Base-by-base conservation (phyloP, 192 early-diverging fungal genomes). In the Anaeromyces robustus region DNA sequence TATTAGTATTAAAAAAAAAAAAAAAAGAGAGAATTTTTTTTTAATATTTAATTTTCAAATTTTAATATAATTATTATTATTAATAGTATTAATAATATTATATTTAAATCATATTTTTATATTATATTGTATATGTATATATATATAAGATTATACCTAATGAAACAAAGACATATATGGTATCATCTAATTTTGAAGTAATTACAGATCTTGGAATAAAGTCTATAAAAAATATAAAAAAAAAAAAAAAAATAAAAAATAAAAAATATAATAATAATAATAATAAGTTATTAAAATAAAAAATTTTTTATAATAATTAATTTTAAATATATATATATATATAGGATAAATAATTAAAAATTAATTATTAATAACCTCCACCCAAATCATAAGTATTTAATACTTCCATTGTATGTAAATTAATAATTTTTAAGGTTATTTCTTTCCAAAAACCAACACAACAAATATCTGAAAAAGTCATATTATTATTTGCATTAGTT, bases 401-500 rank as follows among this genome's bases (percentile, higher is more conserved):
- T 5, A 85, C 84, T 28, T 83, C 77, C 77, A 98, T 85, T 1
- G 81, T 82, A 11, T 93, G 90, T 39, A 95, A 80, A 1, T 83
- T 80, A 14, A 95, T 82, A 26, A 95, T 43, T 7, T 82, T 81
- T 1, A 95, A 89, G n/a, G 87, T 88, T 22, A 88, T 85, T 34
- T 88, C 87, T 28, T 82, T 89, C 95, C 95, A 98, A 29, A 93
- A 82, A 17, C 94, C 95, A 11, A 96, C 91, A 0, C 92, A 26
- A 91, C 86, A 7, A n/a, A 37, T 81, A 22, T 87, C 85, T 6
- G 84, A 30, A 2, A 91, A 86, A 0, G 77, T 43, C 22, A 82
- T 22, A 0, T 83, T 80, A 18, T 81, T 81, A 0, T 34, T 79
- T 18, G 81, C 31, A 22, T 87, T 85, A 77, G 86, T 83, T 59